phyloP scores from a whole-genome alignment of 75 land plant genomes.

The Chamaecyparis obtusa region DNA sequence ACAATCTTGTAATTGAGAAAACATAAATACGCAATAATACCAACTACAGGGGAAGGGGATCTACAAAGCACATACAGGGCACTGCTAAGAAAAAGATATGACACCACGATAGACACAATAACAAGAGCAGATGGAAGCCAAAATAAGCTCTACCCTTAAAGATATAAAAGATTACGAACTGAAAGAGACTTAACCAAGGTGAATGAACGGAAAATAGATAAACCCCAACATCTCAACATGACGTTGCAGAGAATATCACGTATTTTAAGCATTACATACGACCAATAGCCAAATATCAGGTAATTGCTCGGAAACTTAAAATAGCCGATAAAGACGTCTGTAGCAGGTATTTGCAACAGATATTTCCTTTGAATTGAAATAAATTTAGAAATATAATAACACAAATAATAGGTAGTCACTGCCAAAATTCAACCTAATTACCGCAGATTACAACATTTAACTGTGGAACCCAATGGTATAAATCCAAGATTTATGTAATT shows the following conservation, averaged over 20 bases:
- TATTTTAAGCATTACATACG: neutral
- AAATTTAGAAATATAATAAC: neutral
- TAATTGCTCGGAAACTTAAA: neutral
- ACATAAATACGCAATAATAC: neutral
- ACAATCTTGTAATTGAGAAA: neutral
- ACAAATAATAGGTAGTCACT: neutral
- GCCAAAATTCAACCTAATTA: neutral
- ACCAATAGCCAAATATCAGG: neutral
- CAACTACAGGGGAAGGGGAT: neutral
- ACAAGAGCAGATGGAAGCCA: neutral
- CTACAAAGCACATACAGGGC: neutral
- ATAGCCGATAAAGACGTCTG: neutral
- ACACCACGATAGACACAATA: neutral
- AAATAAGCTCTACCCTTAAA: neutral
- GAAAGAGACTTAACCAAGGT: neutral
- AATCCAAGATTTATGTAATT: neutral
- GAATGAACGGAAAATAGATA: neutral
- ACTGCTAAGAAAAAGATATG: neutral
- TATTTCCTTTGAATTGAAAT: neutral
- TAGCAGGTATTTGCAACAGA: neutral
- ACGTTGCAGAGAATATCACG: neutral
- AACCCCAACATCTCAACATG: neutral
- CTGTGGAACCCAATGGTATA: neutral
- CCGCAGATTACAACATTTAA: neutral
- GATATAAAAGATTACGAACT: neutral